Base-by-base conservation (phyloP, 108 stramenopile species). In the Tribonema minus region DNA sequence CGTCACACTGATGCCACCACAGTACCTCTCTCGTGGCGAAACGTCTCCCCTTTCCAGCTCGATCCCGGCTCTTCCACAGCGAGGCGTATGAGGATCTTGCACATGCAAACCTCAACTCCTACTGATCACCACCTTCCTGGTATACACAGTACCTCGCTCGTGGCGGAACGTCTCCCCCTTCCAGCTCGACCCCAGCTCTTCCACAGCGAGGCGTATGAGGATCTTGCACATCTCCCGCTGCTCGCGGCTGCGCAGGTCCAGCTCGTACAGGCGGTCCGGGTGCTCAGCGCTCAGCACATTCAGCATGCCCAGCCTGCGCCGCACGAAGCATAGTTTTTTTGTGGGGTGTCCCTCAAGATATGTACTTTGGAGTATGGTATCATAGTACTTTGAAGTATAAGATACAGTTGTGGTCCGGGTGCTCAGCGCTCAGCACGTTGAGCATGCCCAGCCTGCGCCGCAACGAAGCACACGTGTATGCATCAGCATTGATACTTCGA, bases 121-220 rank as follows among this genome's bases (percentile, higher is more conserved):
- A n/a, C n/a, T n/a, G n/a, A n/a, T n/a, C n/a, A n/a, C n/a, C n/a
- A n/a, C n/a, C n/a, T n/a, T n/a, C n/a, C n/a, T n/a, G n/a, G n/a
- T n/a, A n/a, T n/a, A n/a, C n/a, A n/a, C n/a, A n/a, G n/a, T 54
- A 54, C 46, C 46, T 54, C 46, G 9, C 20, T 54, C 46, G 20
- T 54, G 46, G 9, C 78, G 12, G 63, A 70, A 80, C 2, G 15
- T 40, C 23, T 39, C 78, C 3, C 37, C 62, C 4, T 54, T 62
- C 78, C 78, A 80, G 35, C 67, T 80, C 26, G 38, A 30, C 15
- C 78, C 78, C 15, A 66, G 78, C 27, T 80, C 78, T 1, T 62
- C 59, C 20, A 58, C 34, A 6, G 66, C 78, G n/a, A 80, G 54
- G 7, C 39, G 58, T 4, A 58, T 54, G 20, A 80, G 70, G 3